Base-by-base conservation (phyloP, 176 grass and related monocot genomes). In the Luzula sylvatica region DNA sequence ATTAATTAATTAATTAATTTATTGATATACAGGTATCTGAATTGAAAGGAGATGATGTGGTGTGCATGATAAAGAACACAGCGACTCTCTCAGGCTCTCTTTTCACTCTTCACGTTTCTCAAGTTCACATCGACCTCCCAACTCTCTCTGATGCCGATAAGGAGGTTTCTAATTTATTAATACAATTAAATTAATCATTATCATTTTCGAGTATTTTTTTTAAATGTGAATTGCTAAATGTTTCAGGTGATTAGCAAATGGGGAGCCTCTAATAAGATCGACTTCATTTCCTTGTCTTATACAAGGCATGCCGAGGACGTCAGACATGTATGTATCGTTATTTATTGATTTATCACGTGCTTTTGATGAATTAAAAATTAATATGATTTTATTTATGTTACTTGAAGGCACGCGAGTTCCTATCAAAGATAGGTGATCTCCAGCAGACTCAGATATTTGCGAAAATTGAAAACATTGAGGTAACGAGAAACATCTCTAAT, bases 381-480 rank as follows among this genome's bases (percentile, higher is more conserved):
- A 59, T 20, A 76, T 46, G 0, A 44, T 35, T 35, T 35, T 35
- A 35, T 7, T 35, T 35, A 35, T 35, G 5, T 25, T 17, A 7
- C 14, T 47, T 21, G 27, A 8, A 98, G 93, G 93, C 93, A 46
- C 63, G 93, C 3, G 82, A 83, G 27, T 90, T 66, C 46, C 78
- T 98, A 19, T 92, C 86, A 11, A 92, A 66, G 39, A 79, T 90
- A 57, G 93, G 86, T 20, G 86, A 90, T 80, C 82, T 99, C 22
- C 59, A 65, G n/a, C 93, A 99, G 58, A 92, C 93, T 59, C 82
- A 87, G 66, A 99, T 99, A 58, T 90, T 92, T 75, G 93, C 93
- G 15, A 99, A 99, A 78, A 92, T 92, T 55, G 93, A 99, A 70
- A 99, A 90, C 49, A 68, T 87, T 40, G 93, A 99, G 93, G 93